Evolutionary conservation across 2,329 filamentous ascomycete species (phyloP).

Genomic region (Davidsoniella eucalypti): DNA sequence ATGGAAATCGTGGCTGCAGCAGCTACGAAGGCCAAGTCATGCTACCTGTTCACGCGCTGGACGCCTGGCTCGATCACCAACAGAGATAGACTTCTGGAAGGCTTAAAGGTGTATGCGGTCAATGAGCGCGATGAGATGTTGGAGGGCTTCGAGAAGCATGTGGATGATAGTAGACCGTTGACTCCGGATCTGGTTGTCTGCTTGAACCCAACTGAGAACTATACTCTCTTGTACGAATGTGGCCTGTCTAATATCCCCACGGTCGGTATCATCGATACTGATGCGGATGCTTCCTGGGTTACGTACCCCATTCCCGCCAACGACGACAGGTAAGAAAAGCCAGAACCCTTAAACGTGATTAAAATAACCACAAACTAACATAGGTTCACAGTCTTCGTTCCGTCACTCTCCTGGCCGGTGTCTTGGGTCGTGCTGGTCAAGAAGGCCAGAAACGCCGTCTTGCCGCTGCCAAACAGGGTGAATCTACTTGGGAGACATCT

Average conservation of each 20-base stretch:
- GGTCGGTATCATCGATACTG: slow-evolving; percentile 86
- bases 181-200: slow-evolving; percentile 84
- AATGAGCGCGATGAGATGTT: slow-evolving; percentile 51
- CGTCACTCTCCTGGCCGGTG: slow-evolving; percentile 65
- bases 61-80: slow-evolving; percentile 86
- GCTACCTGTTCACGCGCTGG: slow-evolving; percentile 87
- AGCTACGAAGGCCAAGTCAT: slow-evolving; percentile 60
- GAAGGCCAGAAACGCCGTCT: slow-evolving; percentile 54
- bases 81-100: slow-evolving; percentile 68
- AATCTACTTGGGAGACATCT: slow-evolving; percentile 44
- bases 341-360: not conserved
- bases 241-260: slow-evolving; percentile 77
- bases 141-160: slow-evolving; percentile 46
- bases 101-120: slow-evolving; percentile 55
- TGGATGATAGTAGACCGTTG: slow-evolving; percentile 47
- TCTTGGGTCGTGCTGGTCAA: slow-evolving; percentile 71
- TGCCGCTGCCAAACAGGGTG: slow-evolving; percentile 41
- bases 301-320: slow-evolving; percentile 95
- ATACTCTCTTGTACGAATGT: slow-evolving; percentile 79
- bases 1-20: slow-evolving; percentile 66
- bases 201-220: slow-evolving; percentile 86
- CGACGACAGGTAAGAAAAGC: slow-evolving; percentile 58
- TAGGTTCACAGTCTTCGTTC: slow-evolving; percentile 49
- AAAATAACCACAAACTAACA: not conserved
- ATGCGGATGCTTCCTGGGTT: slow-evolving; percentile 81